Percentiles rank a stretch among this genome's conserved stretches.
Conservation (phyloP, 768 basidiomycete species). For the Leccinum uliginosum region DNA sequence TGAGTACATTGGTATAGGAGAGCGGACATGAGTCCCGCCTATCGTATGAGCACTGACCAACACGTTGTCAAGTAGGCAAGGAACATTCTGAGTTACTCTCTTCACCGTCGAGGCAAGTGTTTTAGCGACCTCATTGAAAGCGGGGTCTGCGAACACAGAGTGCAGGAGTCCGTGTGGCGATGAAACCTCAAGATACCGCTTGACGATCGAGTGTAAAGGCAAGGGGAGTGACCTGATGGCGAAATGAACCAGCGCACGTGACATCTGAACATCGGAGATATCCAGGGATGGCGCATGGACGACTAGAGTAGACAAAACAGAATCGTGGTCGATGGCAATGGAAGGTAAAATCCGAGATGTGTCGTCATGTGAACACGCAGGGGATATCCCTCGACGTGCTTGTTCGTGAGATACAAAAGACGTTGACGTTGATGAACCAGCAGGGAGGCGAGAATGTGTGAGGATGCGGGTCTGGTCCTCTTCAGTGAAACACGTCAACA, state of each 20-base stretch:
- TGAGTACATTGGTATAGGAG: constrained; percentile 18
- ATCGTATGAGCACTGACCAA: constrained; percentile 27
- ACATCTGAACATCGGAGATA: constrained; percentile 1
- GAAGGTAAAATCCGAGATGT: constrained; percentile 28
- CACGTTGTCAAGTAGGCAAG: constrained; percentile 12
- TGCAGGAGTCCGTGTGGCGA: constrained; percentile 10
- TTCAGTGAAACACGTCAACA: constrained; percentile 35
- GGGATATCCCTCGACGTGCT: constrained; percentile 23
- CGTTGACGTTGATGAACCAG: constrained; percentile 2
- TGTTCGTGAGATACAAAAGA: constrained; percentile 18
- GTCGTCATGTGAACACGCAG: not conserved
- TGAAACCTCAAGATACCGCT: constrained; percentile 19
- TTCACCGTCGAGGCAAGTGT: constrained; percentile 14
- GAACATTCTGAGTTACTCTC: constrained; percentile 2
- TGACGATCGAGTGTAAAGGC: constrained; percentile 13
- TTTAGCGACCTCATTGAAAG: constrained; percentile 10
- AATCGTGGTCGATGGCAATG: constrained; percentile 46
- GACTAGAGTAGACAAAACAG: constrained; percentile 39
- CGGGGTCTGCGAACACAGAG: constrained; percentile 17
- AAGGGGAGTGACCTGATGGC: constrained; percentile 19
- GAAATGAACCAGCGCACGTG: constrained; percentile 26
- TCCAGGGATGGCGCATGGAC: constrained; percentile 36
- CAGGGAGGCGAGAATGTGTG: constrained; percentile 51
- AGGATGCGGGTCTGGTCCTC: constrained; percentile 47
- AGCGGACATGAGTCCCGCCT: constrained; percentile 14